Evolutionary conservation across 371 early-diverging fungal genomes (phyloP).

Genomic region (Amoeboaphelidium occidentale): DNA sequence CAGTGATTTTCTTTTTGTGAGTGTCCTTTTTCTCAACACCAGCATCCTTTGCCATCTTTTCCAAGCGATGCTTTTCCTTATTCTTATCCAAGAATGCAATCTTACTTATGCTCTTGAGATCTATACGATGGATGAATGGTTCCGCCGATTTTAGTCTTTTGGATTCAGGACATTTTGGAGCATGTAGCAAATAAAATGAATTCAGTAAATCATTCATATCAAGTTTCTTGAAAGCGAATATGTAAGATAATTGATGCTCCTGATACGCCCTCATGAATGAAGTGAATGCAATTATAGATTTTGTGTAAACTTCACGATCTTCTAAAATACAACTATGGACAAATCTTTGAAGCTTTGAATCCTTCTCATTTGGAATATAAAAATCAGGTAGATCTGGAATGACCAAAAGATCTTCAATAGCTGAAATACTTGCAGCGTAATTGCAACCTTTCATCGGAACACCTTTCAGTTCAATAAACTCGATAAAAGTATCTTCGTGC

Average conservation of each 20-base stretch:
- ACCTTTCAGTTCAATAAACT: background rate
- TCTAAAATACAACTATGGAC: background rate
- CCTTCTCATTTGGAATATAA: background rate
- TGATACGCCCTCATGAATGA: conserved; percentile 64
- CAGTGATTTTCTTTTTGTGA: background rate
- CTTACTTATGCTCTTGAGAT: too few relatives aligned
- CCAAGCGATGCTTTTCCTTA: background rate
- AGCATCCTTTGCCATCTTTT: background rate
- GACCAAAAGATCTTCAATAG: background rate
- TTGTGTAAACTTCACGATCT: conserved; percentile 10
- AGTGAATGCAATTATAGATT: conserved; percentile 42
- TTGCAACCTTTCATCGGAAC: background rate
- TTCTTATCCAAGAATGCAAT: background rate
- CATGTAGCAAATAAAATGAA: conserved; percentile 11
- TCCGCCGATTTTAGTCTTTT: too few relatives aligned
- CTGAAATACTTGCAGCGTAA: background rate
- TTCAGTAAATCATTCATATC: conserved; percentile 21
- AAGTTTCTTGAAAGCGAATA: conserved; percentile 62
- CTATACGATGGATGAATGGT: too few relatives aligned
- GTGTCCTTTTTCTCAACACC: background rate
- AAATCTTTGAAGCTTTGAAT: background rate
- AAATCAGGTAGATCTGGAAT: background rate
- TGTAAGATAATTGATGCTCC: conserved; percentile 75
- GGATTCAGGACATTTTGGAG: conserved; percentile 64
- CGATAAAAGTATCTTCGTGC: conserved; percentile 47